Base-by-base conservation (phyloP, 148 eudicot species). In the Tetragonia tetragonoides region DNA sequence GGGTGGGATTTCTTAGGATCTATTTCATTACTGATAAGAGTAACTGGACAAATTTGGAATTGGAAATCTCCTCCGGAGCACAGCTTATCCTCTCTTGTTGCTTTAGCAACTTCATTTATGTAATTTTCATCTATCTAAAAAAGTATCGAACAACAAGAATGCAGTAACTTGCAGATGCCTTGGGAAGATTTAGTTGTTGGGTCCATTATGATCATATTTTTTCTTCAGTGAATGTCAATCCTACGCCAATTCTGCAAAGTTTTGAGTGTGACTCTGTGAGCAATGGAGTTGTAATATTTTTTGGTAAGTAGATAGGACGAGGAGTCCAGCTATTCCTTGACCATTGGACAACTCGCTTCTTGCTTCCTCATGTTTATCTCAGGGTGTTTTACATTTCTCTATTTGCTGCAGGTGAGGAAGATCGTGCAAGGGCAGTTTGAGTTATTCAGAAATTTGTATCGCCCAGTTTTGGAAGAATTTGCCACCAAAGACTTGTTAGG, bases 351-450 rank as follows among this genome's bases (percentile, higher is more conserved):
- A 41, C 8, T 20, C 24, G 34, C 9, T 21, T 28, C 20, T 61
- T 18, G 64, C 16, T 54, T 39, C 5, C 70, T 72, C 49, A 56
- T 56, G 54, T 24, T 61, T 60, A 38, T 21, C 44, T 12, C 18
- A 60, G 51, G 23, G 60, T 63, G 37, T 44, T 72, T 47, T 61
- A 49, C 59, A 74, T 73, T 47, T 78, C 44, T 54, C 51, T 39
- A 47, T 75, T 60, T 78, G 72, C 57, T 78, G 69, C 86, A 94
- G 98, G 99, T 93, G 72, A 91, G 75, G 81, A 95, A 95, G 82
- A 95, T 95, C 78, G 98, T 95, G 21, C 89, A 84, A 68, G 98
- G 95, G 66, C 99, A 95, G 81, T 93, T 85, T 80, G 81, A 86
- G 73, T 84, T 90, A 72, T 95, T 93, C 79, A 89, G 86, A 41